Conservation (phyloP, 2,329 filamentous ascomycete genomes). For the Shiraia sp. region DNA sequence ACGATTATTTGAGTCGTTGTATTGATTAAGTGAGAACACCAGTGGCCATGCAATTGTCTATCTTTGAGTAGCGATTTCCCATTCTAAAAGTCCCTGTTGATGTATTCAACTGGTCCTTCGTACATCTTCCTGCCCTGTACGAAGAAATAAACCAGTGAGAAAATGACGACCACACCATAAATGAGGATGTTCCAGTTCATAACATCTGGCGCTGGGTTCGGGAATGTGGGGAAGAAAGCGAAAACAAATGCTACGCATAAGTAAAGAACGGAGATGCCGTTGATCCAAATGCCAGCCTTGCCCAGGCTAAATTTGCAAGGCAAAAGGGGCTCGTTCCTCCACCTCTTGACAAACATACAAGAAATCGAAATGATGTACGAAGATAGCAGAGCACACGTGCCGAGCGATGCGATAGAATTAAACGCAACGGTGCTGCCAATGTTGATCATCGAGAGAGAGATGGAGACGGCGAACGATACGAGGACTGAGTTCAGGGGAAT, state of each 20-base stretch:
- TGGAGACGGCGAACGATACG: slow-evolving; percentile 46
- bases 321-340: slow-evolving; percentile 48
- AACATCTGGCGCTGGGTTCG: slow-evolving; percentile 29
- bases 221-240: slow-evolving; percentile 49
- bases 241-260: slow-evolving; percentile 48
- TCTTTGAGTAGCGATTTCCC: no score
- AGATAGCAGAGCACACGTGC: slow-evolving; percentile 24
- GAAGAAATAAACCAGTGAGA: slow-evolving; percentile 51
- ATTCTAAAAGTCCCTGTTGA: slow-evolving; percentile 16
- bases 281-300: slow-evolving; percentile 49
- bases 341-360: slow-evolving; percentile 52
- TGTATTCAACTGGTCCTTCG: slow-evolving; percentile 35
- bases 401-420: slow-evolving; percentile 30
- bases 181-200: slow-evolving; percentile 57
- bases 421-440: slow-evolving; percentile 48
- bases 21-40: no score
- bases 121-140: slow-evolving; percentile 48
- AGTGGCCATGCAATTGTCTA: no score
- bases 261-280: slow-evolving; percentile 47
- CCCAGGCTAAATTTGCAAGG: slow-evolving; percentile 53
- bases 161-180: slow-evolving; percentile 50
- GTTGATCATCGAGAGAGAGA: slow-evolving; percentile 54
- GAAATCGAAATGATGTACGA: slow-evolving; percentile 49
- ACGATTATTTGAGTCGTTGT: no score
- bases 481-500: slow-evolving; percentile 51